phyloP scores from a whole-genome alignment of 192 early-diverging fungal genomes.

The Spinellus fusiger region DNA sequence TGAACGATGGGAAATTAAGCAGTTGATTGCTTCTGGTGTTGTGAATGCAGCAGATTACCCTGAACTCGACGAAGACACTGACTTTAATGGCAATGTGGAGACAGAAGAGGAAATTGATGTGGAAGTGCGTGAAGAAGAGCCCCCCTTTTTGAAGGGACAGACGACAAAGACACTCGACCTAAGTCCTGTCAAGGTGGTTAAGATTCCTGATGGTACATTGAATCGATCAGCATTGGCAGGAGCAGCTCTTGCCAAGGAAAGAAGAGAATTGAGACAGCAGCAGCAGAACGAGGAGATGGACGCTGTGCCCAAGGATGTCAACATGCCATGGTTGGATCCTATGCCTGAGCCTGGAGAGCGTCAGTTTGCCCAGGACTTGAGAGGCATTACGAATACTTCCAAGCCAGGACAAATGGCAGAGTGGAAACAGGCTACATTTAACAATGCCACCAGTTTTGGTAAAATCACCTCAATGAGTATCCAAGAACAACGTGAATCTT shows the following conservation, averaged over 20 bases:
- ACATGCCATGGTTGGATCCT: conserved; percentile 89
- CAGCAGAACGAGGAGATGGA: conserved; percentile 71
- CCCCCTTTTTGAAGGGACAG: conserved; percentile 91
- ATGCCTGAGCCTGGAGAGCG: conserved; percentile 84
- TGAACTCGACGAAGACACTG: conserved; percentile 83
- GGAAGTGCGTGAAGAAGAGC: conserved; percentile 94
- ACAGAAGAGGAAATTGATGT: conserved; percentile 95
- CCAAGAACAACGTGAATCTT: conserved; percentile 75
- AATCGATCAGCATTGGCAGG: conserved; percentile 94
- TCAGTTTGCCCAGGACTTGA: conserved; percentile 92
- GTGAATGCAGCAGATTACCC: conserved; percentile 82
- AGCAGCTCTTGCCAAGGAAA: conserved; percentile 88
- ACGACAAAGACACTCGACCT: conserved; percentile 77
- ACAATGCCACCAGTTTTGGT: conserved; percentile 87
- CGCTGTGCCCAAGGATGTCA: conserved; percentile 80
- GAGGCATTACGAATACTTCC: conserved; percentile 56
- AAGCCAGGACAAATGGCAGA: conserved; percentile 75
- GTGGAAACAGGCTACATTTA: conserved; percentile 81
- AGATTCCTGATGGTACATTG: conserved; percentile 94
- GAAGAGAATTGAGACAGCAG: conserved; percentile 82
- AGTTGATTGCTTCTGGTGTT: conserved; percentile 93
- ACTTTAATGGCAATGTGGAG: conserved; percentile 74
- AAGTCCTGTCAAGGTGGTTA: conserved; percentile 95
- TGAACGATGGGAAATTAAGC: conserved; percentile 96
- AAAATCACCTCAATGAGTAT: conserved; percentile 79